Conservation (phyloP, 2,329 filamentous ascomycete genomes). For the Simplicillium sp. region DNA sequence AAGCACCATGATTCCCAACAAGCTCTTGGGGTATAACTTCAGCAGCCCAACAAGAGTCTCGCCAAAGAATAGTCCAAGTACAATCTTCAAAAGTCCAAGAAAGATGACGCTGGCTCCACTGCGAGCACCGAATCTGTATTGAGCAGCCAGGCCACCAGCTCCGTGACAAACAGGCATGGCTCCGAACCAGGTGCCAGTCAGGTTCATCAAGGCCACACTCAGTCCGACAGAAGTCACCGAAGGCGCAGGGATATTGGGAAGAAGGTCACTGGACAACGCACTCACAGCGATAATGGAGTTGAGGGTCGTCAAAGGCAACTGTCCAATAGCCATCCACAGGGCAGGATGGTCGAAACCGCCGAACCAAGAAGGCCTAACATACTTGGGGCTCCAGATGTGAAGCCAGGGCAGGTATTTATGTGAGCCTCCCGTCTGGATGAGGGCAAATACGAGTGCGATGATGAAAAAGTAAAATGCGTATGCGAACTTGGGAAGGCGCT, state of each 20-base stretch:
- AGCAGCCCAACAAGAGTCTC: constrained; percentile 64
- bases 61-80: constrained; percentile 67
- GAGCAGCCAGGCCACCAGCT: constrained; percentile 80
- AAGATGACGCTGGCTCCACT: constrained; percentile 77
- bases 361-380: constrained; percentile 25
- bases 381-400: constrained; percentile 49
- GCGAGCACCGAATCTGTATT: constrained; percentile 84
- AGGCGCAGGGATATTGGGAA: constrained; percentile 59
- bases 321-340: constrained; percentile 62
- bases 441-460: constrained; percentile 57
- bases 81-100: constrained; percentile 65
- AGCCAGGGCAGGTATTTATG: constrained; percentile 37
- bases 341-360: constrained; percentile 19
- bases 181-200: constrained; percentile 81
- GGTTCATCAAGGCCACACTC: constrained; percentile 76
- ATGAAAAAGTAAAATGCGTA: constrained; percentile 69
- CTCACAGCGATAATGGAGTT: constrained; percentile 88
- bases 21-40: constrained; percentile 59
- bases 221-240: constrained; percentile 69
- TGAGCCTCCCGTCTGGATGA: constrained; percentile 24
- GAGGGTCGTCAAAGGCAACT: constrained; percentile 82
- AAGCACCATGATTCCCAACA: constrained; percentile 83
- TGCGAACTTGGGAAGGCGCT: constrained; percentile 57
- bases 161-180: constrained; percentile 95
- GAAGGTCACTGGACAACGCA: constrained; percentile 66